Evolutionary conservation across 352 stramenopile genomes (phyloP).

Genomic region (Globisporangium cystogenes): DNA sequence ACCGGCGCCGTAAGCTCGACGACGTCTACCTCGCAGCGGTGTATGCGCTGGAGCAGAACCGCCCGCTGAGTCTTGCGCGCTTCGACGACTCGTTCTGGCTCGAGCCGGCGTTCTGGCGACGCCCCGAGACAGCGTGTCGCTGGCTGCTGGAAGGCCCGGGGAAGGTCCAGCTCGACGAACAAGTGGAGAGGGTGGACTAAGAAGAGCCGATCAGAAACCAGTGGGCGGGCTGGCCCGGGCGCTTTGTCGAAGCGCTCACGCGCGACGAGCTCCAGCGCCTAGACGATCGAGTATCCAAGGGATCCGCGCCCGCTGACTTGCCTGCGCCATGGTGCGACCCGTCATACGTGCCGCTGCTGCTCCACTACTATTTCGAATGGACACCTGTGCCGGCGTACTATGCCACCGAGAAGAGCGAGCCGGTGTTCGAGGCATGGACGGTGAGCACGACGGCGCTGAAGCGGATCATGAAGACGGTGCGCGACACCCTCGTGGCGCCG

Average conservation of each 20-base stretch:
- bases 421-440: not conserved
- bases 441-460: not conserved
- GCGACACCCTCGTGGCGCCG: not conserved
- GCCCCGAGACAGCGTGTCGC: not conserved
- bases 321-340: not conserved
- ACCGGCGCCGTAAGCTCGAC: not conserved
- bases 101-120: not conserved
- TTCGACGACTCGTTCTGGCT: not conserved
- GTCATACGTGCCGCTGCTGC: not conserved
- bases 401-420: not conserved
- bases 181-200: not conserved
- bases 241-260: not conserved
- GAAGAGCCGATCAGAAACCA: not conserved
- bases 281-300: too few relatives aligned
- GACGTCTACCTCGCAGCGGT: not conserved
- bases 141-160: not conserved
- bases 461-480: not conserved
- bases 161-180: not conserved
- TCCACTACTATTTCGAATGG: not conserved
- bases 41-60: not conserved
- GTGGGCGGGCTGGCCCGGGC: not conserved
- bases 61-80: not conserved
- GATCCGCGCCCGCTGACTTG: too few relatives aligned
- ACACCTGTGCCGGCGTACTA: not conserved
- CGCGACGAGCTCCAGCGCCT: not conserved